Conservation (phyloP, 257 asterid genomes). For the Nicotiana tomentosiformis region DNA sequence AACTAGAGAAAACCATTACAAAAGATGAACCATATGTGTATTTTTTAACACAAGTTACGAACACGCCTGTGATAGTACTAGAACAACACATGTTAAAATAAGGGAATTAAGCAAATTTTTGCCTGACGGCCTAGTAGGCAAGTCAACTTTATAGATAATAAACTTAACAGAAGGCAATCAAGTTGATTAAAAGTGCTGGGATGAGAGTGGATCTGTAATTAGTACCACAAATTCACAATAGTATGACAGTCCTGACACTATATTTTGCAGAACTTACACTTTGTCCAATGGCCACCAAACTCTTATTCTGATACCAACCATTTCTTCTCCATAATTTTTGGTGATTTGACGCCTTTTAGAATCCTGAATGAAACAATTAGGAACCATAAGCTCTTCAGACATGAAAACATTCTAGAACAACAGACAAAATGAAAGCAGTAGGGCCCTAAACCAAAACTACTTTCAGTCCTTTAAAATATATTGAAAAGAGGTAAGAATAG, state of each 20-base stretch:
- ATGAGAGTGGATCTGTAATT: constrained; percentile 7
- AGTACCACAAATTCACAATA: not conserved
- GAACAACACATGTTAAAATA: no score
- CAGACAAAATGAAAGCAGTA: not conserved
- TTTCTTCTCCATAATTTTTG: constrained; percentile 35
- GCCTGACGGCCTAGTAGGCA: not conserved
- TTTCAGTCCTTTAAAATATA: not conserved
- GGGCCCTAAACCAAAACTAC: not conserved
- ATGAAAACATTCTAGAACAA: not conserved
- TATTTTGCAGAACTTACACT: constrained; percentile 28
- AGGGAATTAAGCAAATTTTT: not conserved
- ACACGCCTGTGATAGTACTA: not conserved
- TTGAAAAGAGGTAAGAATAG: not conserved
- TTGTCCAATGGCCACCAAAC: constrained; percentile 49
- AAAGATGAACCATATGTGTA: not conserved
- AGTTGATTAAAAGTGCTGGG: not conserved
- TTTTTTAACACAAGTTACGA: no score
- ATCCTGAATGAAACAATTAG: constrained; percentile 24
- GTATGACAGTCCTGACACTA: not conserved
- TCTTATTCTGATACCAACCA: constrained; percentile 43
- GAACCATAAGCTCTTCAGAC: not conserved
- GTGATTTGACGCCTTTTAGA: constrained; percentile 11
- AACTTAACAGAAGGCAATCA: not conserved
- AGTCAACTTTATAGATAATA: not conserved
- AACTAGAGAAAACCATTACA: not conserved